Conservation (phyloP, 2,329 filamentous ascomycete genomes). For the Aspergillus transmontanensis region DNA sequence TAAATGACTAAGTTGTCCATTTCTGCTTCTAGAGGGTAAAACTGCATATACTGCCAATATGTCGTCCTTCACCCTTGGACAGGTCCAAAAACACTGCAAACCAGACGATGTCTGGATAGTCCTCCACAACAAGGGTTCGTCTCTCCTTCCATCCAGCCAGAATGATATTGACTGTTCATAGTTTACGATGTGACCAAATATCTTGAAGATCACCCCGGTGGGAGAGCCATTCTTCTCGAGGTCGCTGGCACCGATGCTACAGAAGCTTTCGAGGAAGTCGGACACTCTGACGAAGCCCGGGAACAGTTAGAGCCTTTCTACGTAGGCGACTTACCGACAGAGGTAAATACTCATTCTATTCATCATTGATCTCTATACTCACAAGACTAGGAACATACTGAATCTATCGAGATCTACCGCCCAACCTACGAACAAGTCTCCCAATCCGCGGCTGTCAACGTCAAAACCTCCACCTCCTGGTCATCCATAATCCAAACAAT, state of each 20-base stretch:
- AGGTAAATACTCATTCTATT: conserved; percentile 9
- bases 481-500: background rate
- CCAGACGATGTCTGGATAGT: conserved; percentile 56
- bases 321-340: conserved; percentile 32
- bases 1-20: background rate
- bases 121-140: conserved; percentile 55
- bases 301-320: conserved; percentile 41
- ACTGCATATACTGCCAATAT: background rate
- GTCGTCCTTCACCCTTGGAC: conserved; percentile 20
- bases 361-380: background rate
- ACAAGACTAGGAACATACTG: conserved; percentile 18
- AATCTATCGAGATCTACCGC: conserved; percentile 22
- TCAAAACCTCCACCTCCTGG: conserved; percentile 10
- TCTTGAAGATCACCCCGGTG: conserved; percentile 58
- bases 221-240: conserved; percentile 41
- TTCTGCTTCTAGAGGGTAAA: background rate
- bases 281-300: conserved; percentile 48
- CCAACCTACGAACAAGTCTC: conserved; percentile 24
- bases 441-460: conserved; percentile 20
- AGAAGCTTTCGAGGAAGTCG: conserved; percentile 42
- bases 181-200: conserved; percentile 64
- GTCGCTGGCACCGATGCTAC: conserved; percentile 46
- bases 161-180: conserved; percentile 23
- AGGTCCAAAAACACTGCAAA: conserved; percentile 52
- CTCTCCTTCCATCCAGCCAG: background rate